Evolutionary conservation across 2,329 filamentous ascomycete genomes (phyloP).

Genomic region (Lecanicillium sp.): DNA sequence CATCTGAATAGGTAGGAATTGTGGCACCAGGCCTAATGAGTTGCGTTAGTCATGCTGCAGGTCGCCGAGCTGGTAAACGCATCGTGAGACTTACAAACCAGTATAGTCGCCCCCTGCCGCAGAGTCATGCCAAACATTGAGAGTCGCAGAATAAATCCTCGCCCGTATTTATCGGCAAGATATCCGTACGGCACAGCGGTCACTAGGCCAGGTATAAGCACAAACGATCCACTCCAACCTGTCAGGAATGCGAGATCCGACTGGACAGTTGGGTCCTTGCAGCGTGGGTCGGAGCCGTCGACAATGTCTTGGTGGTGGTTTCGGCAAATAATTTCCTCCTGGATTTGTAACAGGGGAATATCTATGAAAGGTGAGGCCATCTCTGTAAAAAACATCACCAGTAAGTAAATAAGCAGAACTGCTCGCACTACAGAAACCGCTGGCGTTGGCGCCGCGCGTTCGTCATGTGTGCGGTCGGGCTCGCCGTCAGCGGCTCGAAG

Average conservation of each 20-base stretch:
- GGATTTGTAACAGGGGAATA: background rate
- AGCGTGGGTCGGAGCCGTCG: conserved; percentile 1
- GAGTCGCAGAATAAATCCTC: background rate
- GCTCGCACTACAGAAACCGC: background rate
- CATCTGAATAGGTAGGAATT: background rate
- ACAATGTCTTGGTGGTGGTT: background rate
- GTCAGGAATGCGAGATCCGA: conserved; percentile 1
- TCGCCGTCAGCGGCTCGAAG: background rate
- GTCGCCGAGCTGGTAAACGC: background rate
- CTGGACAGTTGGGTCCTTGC: conserved; percentile 1
- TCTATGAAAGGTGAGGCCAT: background rate
- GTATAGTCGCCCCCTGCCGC: background rate
- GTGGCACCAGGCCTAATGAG: background rate
- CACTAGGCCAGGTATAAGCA: conserved; percentile 1
- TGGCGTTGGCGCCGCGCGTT: background rate
- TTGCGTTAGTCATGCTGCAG: background rate
- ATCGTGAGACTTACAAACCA: background rate
- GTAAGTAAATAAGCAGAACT: background rate
- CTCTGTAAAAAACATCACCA: background rate
- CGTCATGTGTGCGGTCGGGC: background rate
- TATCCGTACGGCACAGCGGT: conserved; percentile 2
- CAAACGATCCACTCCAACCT: background rate
- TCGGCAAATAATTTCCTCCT: background rate
- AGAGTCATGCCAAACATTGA: conserved; percentile 1
- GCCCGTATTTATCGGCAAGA: conserved; percentile 4